phyloP scores from a whole-genome alignment of 2,329 filamentous ascomycete species.

The Diaporthe citrichinensis region DNA sequence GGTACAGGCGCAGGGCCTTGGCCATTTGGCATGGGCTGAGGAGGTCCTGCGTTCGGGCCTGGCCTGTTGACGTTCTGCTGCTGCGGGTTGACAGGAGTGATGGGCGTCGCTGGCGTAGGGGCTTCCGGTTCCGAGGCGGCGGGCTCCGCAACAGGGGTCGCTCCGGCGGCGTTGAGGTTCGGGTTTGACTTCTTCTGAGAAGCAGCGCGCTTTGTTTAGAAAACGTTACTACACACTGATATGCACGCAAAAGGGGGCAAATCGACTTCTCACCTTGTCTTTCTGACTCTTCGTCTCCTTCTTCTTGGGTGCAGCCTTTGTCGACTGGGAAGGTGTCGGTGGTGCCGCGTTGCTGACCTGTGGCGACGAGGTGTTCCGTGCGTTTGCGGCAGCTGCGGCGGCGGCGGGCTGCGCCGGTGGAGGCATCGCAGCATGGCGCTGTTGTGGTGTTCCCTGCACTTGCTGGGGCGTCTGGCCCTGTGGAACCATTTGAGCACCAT shows the following conservation, averaged over 20 bases:
- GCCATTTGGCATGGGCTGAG: slow-evolving; percentile 57
- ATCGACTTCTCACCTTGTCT: slow-evolving; percentile 71
- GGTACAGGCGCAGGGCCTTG: slow-evolving; percentile 61
- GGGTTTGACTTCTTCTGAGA: slow-evolving; percentile 76
- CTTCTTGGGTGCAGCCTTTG: slow-evolving; percentile 84
- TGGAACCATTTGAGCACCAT: slow-evolving; percentile 58
- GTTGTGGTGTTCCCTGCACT: slow-evolving; percentile 79
- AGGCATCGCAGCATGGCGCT: slow-evolving; percentile 72
- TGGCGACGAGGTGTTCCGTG: slow-evolving; percentile 72
- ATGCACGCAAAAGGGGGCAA: slow-evolving; percentile 39
- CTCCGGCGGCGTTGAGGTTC: slow-evolving; percentile 62
- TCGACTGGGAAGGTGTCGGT: slow-evolving; percentile 80
- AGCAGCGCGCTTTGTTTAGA: slow-evolving; percentile 57
- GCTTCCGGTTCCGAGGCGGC: slow-evolving; percentile 67
- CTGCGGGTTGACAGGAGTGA: slow-evolving; percentile 68
- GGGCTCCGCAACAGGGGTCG: slow-evolving; percentile 71
- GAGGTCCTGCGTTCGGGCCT: slow-evolving; percentile 58
- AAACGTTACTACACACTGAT: slow-evolving; percentile 34
- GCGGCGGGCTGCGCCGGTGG: slow-evolving; percentile 73
- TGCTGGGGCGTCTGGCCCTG: slow-evolving; percentile 64
- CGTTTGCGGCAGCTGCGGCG: slow-evolving; percentile 59
- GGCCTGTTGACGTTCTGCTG: slow-evolving; percentile 61
- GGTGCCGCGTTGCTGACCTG: slow-evolving; percentile 77
- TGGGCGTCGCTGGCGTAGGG: slow-evolving; percentile 74
- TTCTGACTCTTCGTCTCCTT: slow-evolving; percentile 77